Evolutionary conservation across 768 basidiomycete species (phyloP).

Genomic region (Lentinula lateritia): DNA sequence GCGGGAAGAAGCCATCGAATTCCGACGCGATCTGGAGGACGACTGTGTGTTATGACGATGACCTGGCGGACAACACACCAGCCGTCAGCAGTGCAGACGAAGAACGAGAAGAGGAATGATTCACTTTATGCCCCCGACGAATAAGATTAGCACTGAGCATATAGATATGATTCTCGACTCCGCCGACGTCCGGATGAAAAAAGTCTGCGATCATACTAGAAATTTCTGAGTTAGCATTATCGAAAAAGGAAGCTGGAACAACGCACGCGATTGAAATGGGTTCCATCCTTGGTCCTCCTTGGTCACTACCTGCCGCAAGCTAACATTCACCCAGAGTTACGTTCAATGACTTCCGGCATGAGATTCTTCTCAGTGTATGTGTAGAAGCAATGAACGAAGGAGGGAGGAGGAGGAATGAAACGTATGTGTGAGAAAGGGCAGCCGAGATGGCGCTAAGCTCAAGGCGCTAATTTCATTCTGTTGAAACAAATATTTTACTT

Average conservation of each 20-base stretch:
- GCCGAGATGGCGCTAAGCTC: no score
- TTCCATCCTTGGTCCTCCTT: slow-evolving; percentile 16
- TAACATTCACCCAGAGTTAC: background rate
- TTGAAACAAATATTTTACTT: no score
- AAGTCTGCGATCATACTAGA: slow-evolving; percentile 93
- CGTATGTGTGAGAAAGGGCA: background rate
- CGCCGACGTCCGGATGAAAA: slow-evolving; percentile 90
- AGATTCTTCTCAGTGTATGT: background rate
- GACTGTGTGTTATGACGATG: slow-evolving; percentile 91
- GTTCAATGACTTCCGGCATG: background rate
- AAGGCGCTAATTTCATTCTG: no score
- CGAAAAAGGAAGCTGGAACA: background rate
- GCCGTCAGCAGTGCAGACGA: background rate
- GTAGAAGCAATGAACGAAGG: background rate
- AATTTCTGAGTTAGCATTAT: background rate
- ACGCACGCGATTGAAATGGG: slow-evolving; percentile 32
- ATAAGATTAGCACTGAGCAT: slow-evolving; percentile 84
- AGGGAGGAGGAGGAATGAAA: background rate
- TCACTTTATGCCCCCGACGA: slow-evolving; percentile 77
- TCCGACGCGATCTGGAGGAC: slow-evolving; percentile 80
- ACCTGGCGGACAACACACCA: slow-evolving; percentile 44
- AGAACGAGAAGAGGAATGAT: slow-evolving; percentile 8
- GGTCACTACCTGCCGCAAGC: background rate
- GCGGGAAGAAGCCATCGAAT: slow-evolving; percentile 83
- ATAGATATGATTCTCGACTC: slow-evolving; percentile 96